Percentiles rank a stretch among this genome's conserved stretches.
Conservation (phyloP, 2,329 filamentous ascomycete species). For the Lizonia empirigonia region DNA sequence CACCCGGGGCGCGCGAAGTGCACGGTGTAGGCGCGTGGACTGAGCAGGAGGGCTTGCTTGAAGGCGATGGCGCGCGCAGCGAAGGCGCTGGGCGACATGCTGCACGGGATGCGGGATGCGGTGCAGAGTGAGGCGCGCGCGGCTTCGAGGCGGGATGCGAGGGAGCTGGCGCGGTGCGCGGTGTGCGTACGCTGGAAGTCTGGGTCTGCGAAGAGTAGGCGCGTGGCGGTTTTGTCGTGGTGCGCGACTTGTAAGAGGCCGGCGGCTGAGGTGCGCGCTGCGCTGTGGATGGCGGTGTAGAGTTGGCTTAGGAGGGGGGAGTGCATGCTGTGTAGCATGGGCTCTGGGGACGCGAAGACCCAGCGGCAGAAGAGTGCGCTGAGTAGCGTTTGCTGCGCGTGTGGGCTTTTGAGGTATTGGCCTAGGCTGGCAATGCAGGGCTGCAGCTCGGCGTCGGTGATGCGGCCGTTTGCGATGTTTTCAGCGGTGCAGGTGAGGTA, state of each 20-base stretch:
- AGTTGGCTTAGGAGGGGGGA: background rate
- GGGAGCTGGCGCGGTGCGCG: background rate
- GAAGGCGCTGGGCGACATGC: background rate
- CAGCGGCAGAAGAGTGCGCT: slow-evolving; percentile 18
- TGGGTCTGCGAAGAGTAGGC: slow-evolving; percentile 11
- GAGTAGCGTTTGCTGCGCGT: slow-evolving; percentile 11
- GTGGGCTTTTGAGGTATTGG: slow-evolving; percentile 1
- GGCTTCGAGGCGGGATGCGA: background rate
- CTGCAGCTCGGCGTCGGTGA: background rate
- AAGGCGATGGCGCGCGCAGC: slow-evolving; percentile 5
- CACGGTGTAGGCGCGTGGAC: slow-evolving; percentile 17
- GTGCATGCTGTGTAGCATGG: slow-evolving; percentile 10
- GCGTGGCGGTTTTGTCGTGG: slow-evolving; percentile 8
- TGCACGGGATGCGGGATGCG: background rate
- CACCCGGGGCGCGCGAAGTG: slow-evolving; percentile 11
- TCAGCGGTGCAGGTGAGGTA: background rate
- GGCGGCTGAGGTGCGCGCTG: background rate
- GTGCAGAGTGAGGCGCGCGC: background rate
- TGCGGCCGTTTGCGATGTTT: slow-evolving; percentile 1
- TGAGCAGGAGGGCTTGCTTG: slow-evolving; percentile 18
- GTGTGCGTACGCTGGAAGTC: background rate
- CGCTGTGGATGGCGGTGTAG: background rate
- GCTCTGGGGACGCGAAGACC: slow-evolving; percentile 8
- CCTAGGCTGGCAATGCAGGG: slow-evolving; percentile 1
- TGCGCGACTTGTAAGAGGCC: slow-evolving; percentile 8